Evolutionary conservation across 352 stramenopile species (phyloP).

Genomic region (Phytophthora megakarya): DNA sequence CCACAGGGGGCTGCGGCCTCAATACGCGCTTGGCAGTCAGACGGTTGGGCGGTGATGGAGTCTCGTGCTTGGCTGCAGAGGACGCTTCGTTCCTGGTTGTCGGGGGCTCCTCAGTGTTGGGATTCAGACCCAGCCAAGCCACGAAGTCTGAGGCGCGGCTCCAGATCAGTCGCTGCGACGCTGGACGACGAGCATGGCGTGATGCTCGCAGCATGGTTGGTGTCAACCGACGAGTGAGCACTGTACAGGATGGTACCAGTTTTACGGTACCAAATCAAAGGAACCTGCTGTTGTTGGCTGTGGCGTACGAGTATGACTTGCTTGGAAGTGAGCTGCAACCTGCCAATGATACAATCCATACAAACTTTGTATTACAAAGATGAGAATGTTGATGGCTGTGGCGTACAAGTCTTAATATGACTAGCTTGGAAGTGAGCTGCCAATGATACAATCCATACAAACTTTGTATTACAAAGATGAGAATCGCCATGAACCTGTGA

Average conservation of each 20-base stretch:
- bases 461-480: too few relatives aligned
- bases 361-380: too few relatives aligned
- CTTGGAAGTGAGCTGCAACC: too few relatives aligned
- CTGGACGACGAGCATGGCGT: slow-evolving; percentile 5
- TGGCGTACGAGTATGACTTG: too few relatives aligned
- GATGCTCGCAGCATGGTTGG: slow-evolving; percentile 34
- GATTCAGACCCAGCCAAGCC: slow-evolving; percentile 40
- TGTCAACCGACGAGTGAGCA: not conserved
- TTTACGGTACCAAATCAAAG: slow-evolving; percentile 14
- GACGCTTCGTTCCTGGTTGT: not conserved
- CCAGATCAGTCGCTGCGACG: slow-evolving; percentile 44
- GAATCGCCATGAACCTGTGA: too few relatives aligned
- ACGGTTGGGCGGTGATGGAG: slow-evolving; percentile 5
- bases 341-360: too few relatives aligned
- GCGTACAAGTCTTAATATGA: too few relatives aligned
- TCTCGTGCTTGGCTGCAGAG: not conserved
- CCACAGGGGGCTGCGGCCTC: slow-evolving; percentile 5
- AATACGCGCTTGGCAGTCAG: slow-evolving; percentile 17
- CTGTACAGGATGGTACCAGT: too few relatives aligned
- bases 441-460: too few relatives aligned
- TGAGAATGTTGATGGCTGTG: too few relatives aligned
- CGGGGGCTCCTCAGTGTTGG: not conserved
- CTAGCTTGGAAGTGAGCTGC: too few relatives aligned
- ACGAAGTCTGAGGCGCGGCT: slow-evolving; percentile 39
- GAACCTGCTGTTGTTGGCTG: too few relatives aligned